A percentile compares a stretch with the other conserved stretches of the same genome.
These are phyloP conservation scores for Eucalyptus sp. DNA, from an alignment of 345 rosid genomes.

Conservation along the genomic window DNA sequence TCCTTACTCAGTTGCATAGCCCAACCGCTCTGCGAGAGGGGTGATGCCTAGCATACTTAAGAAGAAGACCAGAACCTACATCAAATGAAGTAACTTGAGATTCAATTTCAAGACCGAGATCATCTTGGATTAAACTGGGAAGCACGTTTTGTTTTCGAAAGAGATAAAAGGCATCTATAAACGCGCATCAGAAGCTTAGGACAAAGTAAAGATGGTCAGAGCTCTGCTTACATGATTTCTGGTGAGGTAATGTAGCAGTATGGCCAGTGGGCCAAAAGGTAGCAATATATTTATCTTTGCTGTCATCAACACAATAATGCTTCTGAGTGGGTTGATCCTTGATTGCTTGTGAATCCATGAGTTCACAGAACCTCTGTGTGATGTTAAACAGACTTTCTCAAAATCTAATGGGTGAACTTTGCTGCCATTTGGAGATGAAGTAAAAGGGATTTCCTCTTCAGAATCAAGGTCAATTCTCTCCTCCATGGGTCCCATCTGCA, in stretches of 20 bases:
- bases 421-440: constrained; percentile 11
- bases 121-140: background rate
- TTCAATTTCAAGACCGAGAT: background rate
- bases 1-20: constrained; percentile 38
- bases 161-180: background rate
- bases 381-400: background rate
- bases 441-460: constrained; percentile 30
- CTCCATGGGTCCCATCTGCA: constrained; percentile 15
- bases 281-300: constrained; percentile 36
- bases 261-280: constrained; percentile 23
- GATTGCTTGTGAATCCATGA: constrained; percentile 6
- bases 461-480: constrained; percentile 19
- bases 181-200: background rate
- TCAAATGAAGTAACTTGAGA: background rate
- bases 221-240: constrained; percentile 13
- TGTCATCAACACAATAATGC: constrained; percentile 18
- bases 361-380: background rate
- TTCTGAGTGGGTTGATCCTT: constrained; percentile 7
- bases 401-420: constrained; percentile 17
- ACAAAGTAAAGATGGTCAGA: background rate
- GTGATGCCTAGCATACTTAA: constrained; percentile 33
- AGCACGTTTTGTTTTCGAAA: background rate
- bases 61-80: constrained; percentile 36
- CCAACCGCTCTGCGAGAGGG: constrained; percentile 45
- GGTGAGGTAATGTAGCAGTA: constrained; percentile 15